phyloP scores from a whole-genome alignment of 192 early-diverging fungal species.

The Backusella luteola region DNA sequence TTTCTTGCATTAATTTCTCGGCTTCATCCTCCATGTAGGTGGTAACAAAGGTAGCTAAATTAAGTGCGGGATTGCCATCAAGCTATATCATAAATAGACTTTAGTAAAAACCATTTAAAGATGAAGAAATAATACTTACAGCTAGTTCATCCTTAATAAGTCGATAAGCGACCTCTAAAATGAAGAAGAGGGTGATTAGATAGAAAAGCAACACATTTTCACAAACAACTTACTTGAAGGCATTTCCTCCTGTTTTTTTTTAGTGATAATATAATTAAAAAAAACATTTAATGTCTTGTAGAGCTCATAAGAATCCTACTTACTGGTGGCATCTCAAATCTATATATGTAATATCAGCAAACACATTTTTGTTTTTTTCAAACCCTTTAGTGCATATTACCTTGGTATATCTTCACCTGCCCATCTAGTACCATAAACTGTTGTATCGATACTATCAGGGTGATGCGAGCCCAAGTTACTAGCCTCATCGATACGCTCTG shows the following conservation, averaged over 20 bases:
- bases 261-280: not conserved
- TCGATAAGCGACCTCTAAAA: slow-evolving; percentile 31
- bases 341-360: not conserved
- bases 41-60: slow-evolving; percentile 78
- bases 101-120: not conserved
- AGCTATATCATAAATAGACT: slow-evolving; percentile 37
- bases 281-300: not conserved
- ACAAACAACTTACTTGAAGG: slow-evolving; percentile 22
- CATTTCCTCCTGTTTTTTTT: slow-evolving; percentile 29
- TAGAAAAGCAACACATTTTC: not conserved
- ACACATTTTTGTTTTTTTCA: not conserved
- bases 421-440: slow-evolving; percentile 35
- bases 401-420: slow-evolving; percentile 29
- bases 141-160: slow-evolving; percentile 37
- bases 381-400: slow-evolving; percentile 1
- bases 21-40: slow-evolving; percentile 64
- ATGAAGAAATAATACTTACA: slow-evolving; percentile 10
- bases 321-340: slow-evolving; percentile 35
- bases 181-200: not conserved
- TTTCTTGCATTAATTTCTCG: slow-evolving; percentile 74
- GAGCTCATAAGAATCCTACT: not conserved
- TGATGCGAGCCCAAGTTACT: slow-evolving; percentile 10
- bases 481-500: slow-evolving; percentile 25
- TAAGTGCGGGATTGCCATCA: slow-evolving; percentile 76
- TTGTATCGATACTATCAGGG: slow-evolving; percentile 17